Conservation (phyloP, 306 rosid species). For the Vicia sativa region DNA sequence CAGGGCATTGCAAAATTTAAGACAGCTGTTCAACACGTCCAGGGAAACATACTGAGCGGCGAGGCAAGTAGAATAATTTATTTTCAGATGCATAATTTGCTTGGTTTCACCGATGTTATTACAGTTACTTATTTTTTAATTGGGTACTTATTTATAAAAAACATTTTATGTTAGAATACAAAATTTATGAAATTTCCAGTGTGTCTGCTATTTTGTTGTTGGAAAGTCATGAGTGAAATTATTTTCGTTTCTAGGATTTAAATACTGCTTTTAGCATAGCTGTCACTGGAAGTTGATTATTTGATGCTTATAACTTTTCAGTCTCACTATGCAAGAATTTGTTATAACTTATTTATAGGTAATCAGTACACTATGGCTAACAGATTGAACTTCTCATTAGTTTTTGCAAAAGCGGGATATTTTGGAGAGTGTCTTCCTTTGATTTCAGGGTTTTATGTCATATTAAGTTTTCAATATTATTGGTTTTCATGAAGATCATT, state of each 20-base stretch:
- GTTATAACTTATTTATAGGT: background rate
- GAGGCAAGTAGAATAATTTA: slow-evolving; percentile 64
- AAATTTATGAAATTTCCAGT: slow-evolving; percentile 12
- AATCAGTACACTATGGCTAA: background rate
- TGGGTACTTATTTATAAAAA: background rate
- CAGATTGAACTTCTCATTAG: background rate
- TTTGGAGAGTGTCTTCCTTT: slow-evolving; percentile 22
- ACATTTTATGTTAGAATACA: background rate
- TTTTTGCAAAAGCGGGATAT: slow-evolving; percentile 7
- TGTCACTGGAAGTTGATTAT: slow-evolving; percentile 1
- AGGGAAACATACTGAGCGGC: slow-evolving; percentile 83
- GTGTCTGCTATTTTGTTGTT: slow-evolving; percentile 7
- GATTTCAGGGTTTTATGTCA: slow-evolving; percentile 5
- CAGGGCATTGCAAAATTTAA: slow-evolving; percentile 96
- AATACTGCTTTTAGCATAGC: slow-evolving; percentile 19
- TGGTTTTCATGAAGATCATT: background rate
- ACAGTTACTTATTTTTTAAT: background rate
- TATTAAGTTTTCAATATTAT: slow-evolving; percentile 25
- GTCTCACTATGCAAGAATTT: background rate
- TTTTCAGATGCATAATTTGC: slow-evolving; percentile 10
- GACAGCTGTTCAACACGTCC: slow-evolving; percentile 80
- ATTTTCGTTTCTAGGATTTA: background rate
- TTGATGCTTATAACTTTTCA: slow-evolving; percentile 4
- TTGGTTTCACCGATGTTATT: slow-evolving; percentile 7
- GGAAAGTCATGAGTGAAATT: slow-evolving; percentile 11